A percentile compares a stretch with the other conserved stretches of the same genome.
These are phyloP conservation scores for Solanum dulcamara DNA, from an alignment of 257 asterid species.

Conservation along the genomic window DNA sequence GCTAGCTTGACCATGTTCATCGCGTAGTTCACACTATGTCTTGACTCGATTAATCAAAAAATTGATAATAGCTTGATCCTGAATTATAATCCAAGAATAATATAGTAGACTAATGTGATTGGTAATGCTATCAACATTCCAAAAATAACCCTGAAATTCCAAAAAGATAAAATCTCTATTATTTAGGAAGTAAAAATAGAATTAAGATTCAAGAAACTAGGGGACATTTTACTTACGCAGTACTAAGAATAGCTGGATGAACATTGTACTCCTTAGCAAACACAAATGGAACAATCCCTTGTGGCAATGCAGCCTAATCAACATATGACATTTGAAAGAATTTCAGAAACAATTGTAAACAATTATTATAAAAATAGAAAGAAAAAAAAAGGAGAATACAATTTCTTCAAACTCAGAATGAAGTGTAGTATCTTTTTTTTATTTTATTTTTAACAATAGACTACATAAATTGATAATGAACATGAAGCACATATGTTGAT, in stretches of 20 bases:
- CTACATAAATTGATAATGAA: too few species aligned
- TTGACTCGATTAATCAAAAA: background rate
- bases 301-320: slow-evolving; percentile 20
- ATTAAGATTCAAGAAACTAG: background rate
- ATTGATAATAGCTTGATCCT: background rate
- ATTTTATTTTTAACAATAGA: too few species aligned
- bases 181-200: background rate
- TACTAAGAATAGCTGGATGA: slow-evolving; percentile 22
- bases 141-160: slow-evolving; percentile 34
- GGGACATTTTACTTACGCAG: background rate
- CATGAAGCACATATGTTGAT: too few species aligned
- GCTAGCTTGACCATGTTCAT: background rate
- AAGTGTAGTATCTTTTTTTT: background rate
- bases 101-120: slow-evolving; percentile 46
- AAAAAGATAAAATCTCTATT: too few species aligned
- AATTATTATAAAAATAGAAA: background rate
- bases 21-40: background rate
- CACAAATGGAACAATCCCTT: slow-evolving; percentile 23
- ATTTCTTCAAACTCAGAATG: background rate
- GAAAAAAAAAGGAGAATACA: background rate
- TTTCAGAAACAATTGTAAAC: background rate
- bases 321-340: background rate
- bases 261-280: slow-evolving; percentile 21
- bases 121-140: slow-evolving; percentile 69
- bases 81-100: slow-evolving; percentile 35